Base-by-base conservation (phyloP, 2,329 filamentous ascomycete genomes). In the Calonectria fujianensis region DNA sequence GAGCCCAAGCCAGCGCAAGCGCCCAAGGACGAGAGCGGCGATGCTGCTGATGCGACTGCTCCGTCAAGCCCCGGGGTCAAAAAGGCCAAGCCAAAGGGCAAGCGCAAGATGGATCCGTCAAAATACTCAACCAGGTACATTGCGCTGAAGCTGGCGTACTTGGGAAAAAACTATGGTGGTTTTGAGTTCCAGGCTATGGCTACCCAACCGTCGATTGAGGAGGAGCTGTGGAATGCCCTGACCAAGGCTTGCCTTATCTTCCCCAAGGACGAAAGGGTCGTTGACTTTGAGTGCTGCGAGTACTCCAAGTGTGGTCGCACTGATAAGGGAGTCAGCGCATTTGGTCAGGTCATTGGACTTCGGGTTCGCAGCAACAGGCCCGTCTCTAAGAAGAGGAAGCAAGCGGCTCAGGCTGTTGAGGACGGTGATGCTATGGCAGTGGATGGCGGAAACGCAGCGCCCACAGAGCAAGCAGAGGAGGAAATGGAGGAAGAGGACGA, bases 241-340 rank as follows among this genome's bases (percentile, higher is more conserved):
- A 92, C 93, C 71, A 96, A 94, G 85, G 92, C 94, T 7, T 91
- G 94, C 69, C 88, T 99, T 75, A 97, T 99, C 74, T 94, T 94
- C 75, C 94, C 95, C 20, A 87, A 90, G 73, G 88, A 89, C 78
- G 88, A 88, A 24, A 88, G 91, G 13, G 86, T 90, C 69, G 88
- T 98, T 32, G 93, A 95, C 84, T 98, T 95, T 90, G 92, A 94
- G 41, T 93, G 93, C 10, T 96, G 93, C 84, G 94, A 98, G 75
- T 99, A 98, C 85, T 96, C 94, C 45, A 99, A 99, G 85, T 98
- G 96, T 82, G 97, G 97, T 2, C 90, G 97, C 76, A 99, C 97
- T 24, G 97, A 99, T 83, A 90, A 93, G 69, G 97, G 97, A 16
- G 97, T 99, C 45, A 98, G 96, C 85, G 96, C 97, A 4, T 99